Conservation (phyloP, 805 yeast species). For the Martiniozyma abietophila region DNA sequence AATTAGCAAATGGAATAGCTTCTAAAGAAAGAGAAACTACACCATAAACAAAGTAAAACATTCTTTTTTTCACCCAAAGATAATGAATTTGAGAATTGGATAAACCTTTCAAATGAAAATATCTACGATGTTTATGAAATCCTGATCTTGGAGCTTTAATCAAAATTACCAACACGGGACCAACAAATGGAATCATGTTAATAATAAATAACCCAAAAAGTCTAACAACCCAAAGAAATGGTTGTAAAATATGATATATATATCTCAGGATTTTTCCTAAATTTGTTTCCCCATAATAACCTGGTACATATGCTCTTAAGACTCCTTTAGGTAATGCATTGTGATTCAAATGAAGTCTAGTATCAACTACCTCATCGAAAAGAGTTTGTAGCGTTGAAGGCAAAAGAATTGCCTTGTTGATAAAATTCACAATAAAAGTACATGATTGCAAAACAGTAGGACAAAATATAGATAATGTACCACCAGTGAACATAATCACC, state of each 20-base stretch:
- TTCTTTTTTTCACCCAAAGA: slow-evolving; percentile 27
- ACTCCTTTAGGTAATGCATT: slow-evolving; percentile 19
- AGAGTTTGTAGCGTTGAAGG: slow-evolving; percentile 23
- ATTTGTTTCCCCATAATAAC: slow-evolving; percentile 22
- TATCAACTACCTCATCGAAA: slow-evolving; percentile 25
- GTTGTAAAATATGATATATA: slow-evolving; percentile 15
- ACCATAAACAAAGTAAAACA: slow-evolving; percentile 40
- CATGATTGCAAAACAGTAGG: slow-evolving; percentile 25
- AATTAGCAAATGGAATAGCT: slow-evolving; percentile 42
- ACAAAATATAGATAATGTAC: slow-evolving; percentile 15
- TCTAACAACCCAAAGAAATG: slow-evolving; percentile 34
- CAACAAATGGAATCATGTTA: slow-evolving; percentile 46
- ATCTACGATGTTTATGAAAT: slow-evolving; percentile 41
- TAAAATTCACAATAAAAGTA: slow-evolving; percentile 21
- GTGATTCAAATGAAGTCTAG: slow-evolving; percentile 16
- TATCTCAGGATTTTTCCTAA: slow-evolving; percentile 16
- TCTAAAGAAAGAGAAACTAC: slow-evolving; percentile 42
- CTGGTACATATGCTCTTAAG: slow-evolving; percentile 16
- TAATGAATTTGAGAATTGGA: slow-evolving; percentile 31
- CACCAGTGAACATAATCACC: slow-evolving; percentile 18
- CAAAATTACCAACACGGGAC: slow-evolving; percentile 44
- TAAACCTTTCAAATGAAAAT: slow-evolving; percentile 47
- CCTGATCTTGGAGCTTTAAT: slow-evolving; percentile 50
- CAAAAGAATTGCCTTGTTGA: slow-evolving; percentile 23
- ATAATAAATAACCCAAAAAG: slow-evolving; percentile 30